Base-by-base conservation (phyloP, 106 monocot species). In the Chionographis japonica region DNA sequence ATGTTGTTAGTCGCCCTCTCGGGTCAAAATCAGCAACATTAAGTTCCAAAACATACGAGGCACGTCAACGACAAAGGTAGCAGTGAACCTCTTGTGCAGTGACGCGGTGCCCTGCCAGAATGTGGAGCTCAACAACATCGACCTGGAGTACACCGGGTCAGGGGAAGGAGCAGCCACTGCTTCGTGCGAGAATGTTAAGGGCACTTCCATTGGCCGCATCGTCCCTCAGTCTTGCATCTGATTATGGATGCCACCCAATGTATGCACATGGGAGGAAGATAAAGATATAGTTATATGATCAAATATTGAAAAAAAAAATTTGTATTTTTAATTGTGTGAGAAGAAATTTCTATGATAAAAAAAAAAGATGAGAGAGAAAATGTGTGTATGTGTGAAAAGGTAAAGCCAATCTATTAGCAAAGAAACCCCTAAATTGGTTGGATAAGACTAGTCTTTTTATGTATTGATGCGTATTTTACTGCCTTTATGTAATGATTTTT, bases 1-100 rank as follows among this genome's bases (percentile, higher is more conserved):
- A 8, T 61, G 50, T 35, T 78, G 36, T 27, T 63, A 74, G 60
- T 56, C 16, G 12, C 66, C 78, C 2, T 83, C 83, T 14, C 15
- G 13, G 12, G 83, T 83, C n/a, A 78, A 78, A 61, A 75, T 78
- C 18, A 78, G 76, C 50, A 59, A 67, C 3, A 60, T 83, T 7
- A 71, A 51, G 50, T 83, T 75, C 50, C 52, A 37, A 10, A 61
- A 75, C 37, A 78, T 83, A 2, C 39, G 57, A 40, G 83, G 83
- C 8, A 61, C 42, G 8, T 75, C 75, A 8, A 52, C 41, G 18
- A 65, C 77, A 15, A 62, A 68, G 51, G 67, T 61, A 19, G 83
- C 78, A 4, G 63, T 83, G 15, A 67, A 67, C 7, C 67, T 83
- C 13, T 35, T 52, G 3, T 83, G 83, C 62, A 83, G 83, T 40